Base-by-base conservation (phyloP, 1,284 basidiomycete genomes). In the Apiotrichum mycotoxinovorans region DNA sequence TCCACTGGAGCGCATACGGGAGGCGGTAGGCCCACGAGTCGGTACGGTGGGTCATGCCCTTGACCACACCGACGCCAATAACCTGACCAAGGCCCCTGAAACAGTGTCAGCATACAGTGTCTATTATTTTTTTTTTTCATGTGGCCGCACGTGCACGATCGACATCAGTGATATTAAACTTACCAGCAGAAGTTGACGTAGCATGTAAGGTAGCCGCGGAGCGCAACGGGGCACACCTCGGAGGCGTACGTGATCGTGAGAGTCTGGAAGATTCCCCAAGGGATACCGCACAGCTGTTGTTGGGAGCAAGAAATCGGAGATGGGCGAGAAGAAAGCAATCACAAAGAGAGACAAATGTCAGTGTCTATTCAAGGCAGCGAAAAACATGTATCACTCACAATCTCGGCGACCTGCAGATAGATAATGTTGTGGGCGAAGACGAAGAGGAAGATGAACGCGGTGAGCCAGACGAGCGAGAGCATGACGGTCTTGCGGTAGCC, bases 111-210 rank as follows among this genome's bases (percentile, higher is more conserved):
- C 41, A 22, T n/a, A n/a, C n/a, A n/a, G n/a, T n/a, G n/a, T n/a
- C n/a, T n/a, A n/a, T n/a, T n/a, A n/a, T n/a, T n/a, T n/a, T n/a
- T n/a, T n/a, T n/a, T n/a, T n/a, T n/a, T n/a, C n/a, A n/a, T n/a
- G n/a, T n/a, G n/a, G n/a, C n/a, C n/a, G n/a, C n/a, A n/a, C n/a
- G n/a, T n/a, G n/a, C n/a, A n/a, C n/a, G n/a, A n/a, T n/a, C n/a
- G n/a, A n/a, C n/a, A n/a, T n/a, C n/a, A n/a, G n/a, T n/a, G n/a
- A n/a, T n/a, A n/a, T n/a, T n/a, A 20, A 4, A 33, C 44, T 33
- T 33, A 46, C 74, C 74, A 76, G 57, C 73, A 75, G 47, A 66
- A 69, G 64, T 74, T 76, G 58, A 70, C 68, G 48, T 68, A 76
- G 51, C 64, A 67, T 8, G 73, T 76, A 18, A 76, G 61, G 64